Evolutionary conservation across 805 yeast genomes (phyloP).

Genomic region (Barnettozyma sucrosica): DNA sequence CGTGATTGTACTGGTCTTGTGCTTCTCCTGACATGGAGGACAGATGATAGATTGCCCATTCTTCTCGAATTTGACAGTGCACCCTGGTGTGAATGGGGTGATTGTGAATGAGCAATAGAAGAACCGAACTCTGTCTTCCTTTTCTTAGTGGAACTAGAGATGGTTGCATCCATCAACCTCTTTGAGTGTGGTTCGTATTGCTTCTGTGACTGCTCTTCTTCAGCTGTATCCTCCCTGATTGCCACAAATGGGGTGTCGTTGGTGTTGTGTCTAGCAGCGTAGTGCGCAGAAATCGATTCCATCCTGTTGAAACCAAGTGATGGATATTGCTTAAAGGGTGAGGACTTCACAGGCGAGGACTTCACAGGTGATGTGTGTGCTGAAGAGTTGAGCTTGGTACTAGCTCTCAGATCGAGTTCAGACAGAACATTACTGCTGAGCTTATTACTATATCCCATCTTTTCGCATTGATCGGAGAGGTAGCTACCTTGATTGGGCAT

Average conservation of each 20-base stretch:
- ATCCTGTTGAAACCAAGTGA: constrained; percentile 26
- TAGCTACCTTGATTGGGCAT: constrained; percentile 4
- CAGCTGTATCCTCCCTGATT: constrained; percentile 21
- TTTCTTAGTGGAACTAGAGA: constrained; percentile 21
- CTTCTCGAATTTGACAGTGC: constrained; percentile 11
- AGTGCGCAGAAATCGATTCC: constrained; percentile 31
- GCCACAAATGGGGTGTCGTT: constrained; percentile 9
- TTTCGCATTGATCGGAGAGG: constrained; percentile 11
- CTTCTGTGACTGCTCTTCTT: constrained; percentile 2
- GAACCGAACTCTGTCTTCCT: constrained; percentile 19
- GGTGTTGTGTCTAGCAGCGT: constrained; percentile 18
- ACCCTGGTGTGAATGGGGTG: background rate
- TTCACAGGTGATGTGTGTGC: constrained; percentile 7
- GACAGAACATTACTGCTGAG: constrained; percentile 29
- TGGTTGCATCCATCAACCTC: constrained; percentile 13
- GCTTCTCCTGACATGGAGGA: constrained; percentile 3
- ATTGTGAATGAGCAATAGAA: constrained; percentile 10
- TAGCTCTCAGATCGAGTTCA: constrained; percentile 32
- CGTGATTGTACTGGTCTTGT: background rate
- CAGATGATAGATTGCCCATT: constrained; percentile 8
- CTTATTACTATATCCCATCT: constrained; percentile 29
- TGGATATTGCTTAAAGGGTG: constrained; percentile 20
- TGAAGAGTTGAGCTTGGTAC: constrained; percentile 12
- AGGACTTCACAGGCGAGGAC: constrained; percentile 7
- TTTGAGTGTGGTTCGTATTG: constrained; percentile 22